These are phyloP conservation scores for Bacidia rubella DNA, from an alignment of 495 filamentous ascomycete genomes.

Conservation along the genomic window DNA sequence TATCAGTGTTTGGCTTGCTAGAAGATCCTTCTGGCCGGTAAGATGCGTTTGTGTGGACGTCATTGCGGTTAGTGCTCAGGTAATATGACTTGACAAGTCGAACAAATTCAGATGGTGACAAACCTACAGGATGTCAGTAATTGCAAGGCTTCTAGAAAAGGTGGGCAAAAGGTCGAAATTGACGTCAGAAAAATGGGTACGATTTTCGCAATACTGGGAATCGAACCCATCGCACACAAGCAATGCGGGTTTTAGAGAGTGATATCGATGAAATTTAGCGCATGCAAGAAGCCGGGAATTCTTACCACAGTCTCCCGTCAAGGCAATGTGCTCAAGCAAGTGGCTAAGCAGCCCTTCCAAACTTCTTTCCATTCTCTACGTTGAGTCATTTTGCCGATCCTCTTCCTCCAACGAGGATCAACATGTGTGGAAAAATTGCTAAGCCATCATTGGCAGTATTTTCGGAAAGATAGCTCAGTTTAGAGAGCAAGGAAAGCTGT, in stretches of 20 bases:
- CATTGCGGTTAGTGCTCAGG: background rate
- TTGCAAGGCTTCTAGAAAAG: too few species aligned
- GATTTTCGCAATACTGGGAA: too few species aligned
- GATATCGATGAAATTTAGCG: background rate
- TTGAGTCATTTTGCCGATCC: slow-evolving; percentile 1
- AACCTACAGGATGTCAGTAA: slow-evolving; percentile 22
- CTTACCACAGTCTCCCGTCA: slow-evolving; percentile 57
- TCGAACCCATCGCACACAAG: slow-evolving; percentile 18
- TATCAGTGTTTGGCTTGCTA: slow-evolving; percentile 29
- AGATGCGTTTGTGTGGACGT: background rate
- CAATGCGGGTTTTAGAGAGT: slow-evolving; percentile 3
- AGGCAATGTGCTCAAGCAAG: slow-evolving; percentile 58
- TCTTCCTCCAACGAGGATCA: slow-evolving; percentile 8
- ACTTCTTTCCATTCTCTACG: slow-evolving; percentile 44
- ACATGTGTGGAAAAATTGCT: background rate
- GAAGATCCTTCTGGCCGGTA: too few species aligned
- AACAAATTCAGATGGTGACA: slow-evolving; percentile 29
- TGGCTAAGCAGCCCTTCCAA: slow-evolving; percentile 59
- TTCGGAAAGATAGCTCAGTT: background rate
- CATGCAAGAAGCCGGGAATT: slow-evolving; percentile 11
- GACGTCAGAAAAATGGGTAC: too few species aligned
- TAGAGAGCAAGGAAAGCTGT: background rate
- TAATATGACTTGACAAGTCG: slow-evolving; percentile 29
- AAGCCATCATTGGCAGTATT: slow-evolving; percentile 8
- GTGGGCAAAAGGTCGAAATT: too few species aligned